Percentiles rank a stretch among this genome's conserved stretches.
phyloP scores from a whole-genome alignment of 306 rosid species.

The Macrotyloma uniflorum region DNA sequence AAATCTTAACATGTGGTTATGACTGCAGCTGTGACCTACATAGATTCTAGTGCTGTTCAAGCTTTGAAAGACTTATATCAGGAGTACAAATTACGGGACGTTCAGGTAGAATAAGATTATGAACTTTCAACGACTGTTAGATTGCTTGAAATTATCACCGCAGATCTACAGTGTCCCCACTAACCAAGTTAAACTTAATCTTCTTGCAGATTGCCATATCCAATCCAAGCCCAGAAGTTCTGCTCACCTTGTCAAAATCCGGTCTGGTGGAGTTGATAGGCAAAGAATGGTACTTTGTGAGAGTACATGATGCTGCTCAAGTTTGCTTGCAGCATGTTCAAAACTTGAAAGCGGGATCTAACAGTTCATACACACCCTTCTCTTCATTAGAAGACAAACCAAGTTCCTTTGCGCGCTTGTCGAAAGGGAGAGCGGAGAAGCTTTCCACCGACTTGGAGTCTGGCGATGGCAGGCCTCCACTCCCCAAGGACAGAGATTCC shows the following conservation, averaged over 20 bases:
- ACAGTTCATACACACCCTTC: constrained; percentile 37
- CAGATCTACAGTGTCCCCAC: not conserved
- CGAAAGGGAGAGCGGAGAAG: constrained; percentile 56
- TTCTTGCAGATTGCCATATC: constrained; percentile 83
- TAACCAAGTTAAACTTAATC: constrained; percentile 21
- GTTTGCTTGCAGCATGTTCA: constrained; percentile 92
- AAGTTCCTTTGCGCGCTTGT: constrained; percentile 49
- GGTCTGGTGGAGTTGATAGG: constrained; percentile 86
- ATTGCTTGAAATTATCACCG: not conserved
- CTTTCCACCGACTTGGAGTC: constrained; percentile 61
- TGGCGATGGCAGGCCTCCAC: constrained; percentile 51
- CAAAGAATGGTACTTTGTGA: constrained; percentile 93
- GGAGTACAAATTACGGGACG: constrained; percentile 87
- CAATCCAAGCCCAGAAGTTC: constrained; percentile 83
- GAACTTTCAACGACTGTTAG: not conserved
- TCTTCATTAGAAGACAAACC: constrained; percentile 47
- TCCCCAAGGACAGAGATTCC: constrained; percentile 49
- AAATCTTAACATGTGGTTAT: constrained; percentile 1
- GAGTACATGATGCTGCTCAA: constrained; percentile 99
- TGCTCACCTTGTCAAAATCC: constrained; percentile 73
- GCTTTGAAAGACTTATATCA: constrained; percentile 88
- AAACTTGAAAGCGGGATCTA: constrained; percentile 46
- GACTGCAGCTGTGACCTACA: constrained; percentile 86
- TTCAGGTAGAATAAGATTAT: constrained; percentile 59
- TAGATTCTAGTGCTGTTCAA: constrained; percentile 94